Conservation (phyloP, 805 yeast species). For the Millerozyma miso region DNA sequence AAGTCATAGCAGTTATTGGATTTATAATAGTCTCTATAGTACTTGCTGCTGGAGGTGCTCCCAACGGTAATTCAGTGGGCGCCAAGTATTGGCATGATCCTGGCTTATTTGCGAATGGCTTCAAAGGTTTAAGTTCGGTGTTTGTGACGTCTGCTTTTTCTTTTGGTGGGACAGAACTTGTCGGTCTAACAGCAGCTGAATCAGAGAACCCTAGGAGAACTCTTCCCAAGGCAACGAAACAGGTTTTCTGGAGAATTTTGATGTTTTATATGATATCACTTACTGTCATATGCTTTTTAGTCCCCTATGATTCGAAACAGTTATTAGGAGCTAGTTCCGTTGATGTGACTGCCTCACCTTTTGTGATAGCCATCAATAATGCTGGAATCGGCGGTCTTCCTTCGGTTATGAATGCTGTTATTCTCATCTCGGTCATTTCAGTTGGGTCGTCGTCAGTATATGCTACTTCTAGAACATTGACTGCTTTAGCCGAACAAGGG, state of each 20-base stretch:
- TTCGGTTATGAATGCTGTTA: slow-evolving; percentile 66
- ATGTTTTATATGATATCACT: slow-evolving; percentile 61
- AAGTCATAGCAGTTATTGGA: slow-evolving; percentile 55
- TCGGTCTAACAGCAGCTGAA: slow-evolving; percentile 77
- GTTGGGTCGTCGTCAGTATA: slow-evolving; percentile 72
- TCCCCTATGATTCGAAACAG: slow-evolving; percentile 56
- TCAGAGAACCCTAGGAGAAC: slow-evolving; percentile 61
- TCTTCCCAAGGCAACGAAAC: slow-evolving; percentile 72
- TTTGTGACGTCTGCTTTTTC: slow-evolving; percentile 76
- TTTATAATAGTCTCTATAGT: slow-evolving; percentile 58
- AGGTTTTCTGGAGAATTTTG: slow-evolving; percentile 78
- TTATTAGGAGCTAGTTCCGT: slow-evolving; percentile 46
- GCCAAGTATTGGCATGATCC: slow-evolving; percentile 58
- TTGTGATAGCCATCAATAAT: slow-evolving; percentile 65
- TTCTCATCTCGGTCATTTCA: slow-evolving; percentile 62
- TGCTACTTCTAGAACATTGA: slow-evolving; percentile 66
- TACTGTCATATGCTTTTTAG: slow-evolving; percentile 59
- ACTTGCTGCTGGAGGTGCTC: slow-evolving; percentile 55
- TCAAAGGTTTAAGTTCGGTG: slow-evolving; percentile 70
- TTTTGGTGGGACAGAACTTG: slow-evolving; percentile 71
- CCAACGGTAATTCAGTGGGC: slow-evolving; percentile 50
- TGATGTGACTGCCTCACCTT: slow-evolving; percentile 67
- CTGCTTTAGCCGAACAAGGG: slow-evolving; percentile 63
- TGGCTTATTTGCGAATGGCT: slow-evolving; percentile 63
- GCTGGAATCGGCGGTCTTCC: slow-evolving; percentile 68